phyloP scores from a whole-genome alignment of 371 early-diverging fungal genomes.

The Saksenaea oblongispora region DNA sequence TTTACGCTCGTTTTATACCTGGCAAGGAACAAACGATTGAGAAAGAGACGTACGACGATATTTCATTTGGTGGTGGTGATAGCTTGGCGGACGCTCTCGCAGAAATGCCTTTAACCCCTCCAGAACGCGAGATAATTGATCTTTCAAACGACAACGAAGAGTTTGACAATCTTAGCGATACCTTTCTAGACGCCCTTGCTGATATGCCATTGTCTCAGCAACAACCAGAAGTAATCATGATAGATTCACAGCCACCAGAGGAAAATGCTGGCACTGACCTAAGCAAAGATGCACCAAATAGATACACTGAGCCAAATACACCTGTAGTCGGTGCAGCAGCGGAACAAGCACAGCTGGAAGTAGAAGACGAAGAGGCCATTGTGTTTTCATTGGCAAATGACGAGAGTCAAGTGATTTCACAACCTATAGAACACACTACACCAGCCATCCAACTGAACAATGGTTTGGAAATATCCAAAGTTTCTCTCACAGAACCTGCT shows the following conservation, averaged over 20 bases:
- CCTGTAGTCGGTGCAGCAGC: neutral
- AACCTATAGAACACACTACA: neutral
- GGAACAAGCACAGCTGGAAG: neutral
- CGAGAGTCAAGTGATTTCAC: neutral
- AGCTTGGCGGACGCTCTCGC: neutral
- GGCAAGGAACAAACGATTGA: neutral
- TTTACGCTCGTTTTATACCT: neutral
- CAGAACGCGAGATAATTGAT: neutral
- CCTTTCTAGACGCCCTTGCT: neutral
- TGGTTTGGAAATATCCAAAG: neutral
- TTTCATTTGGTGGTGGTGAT: neutral
- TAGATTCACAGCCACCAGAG: neutral
- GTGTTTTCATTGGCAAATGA: neutral
- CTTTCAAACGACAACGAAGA: neutral
- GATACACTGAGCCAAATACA: neutral
- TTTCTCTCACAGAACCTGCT: neutral
- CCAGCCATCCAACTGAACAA: neutral
- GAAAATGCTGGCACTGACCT: neutral
- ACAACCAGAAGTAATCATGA: neutral
- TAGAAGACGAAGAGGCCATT: neutral
- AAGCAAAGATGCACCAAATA: neutral
- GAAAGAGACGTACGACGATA: neutral
- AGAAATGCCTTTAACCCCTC: neutral
- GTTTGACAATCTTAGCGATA: neutral
- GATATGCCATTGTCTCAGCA: neutral